phyloP scores from a whole-genome alignment of 768 basidiomycete species.

The Tephrocybe sp. region DNA sequence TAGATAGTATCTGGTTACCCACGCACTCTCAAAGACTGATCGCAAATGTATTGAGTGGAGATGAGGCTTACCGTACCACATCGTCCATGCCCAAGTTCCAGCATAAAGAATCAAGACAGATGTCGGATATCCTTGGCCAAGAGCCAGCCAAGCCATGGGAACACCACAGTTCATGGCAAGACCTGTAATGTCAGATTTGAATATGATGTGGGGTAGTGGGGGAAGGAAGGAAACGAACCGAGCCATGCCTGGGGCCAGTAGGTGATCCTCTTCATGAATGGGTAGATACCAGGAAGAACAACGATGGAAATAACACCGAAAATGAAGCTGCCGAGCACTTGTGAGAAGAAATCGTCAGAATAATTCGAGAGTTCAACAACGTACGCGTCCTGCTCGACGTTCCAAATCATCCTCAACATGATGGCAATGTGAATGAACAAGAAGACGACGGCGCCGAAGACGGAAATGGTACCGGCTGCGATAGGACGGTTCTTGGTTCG shows the following conservation, averaged over 20 bases:
- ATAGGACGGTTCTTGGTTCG: constrained; percentile 32
- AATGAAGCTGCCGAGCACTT: constrained; percentile 1
- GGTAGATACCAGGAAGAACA: constrained; percentile 28
- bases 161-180: constrained; percentile 33
- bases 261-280: constrained; percentile 38
- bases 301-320: constrained; percentile 19
- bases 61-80: constrained; percentile 18
- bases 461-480: constrained; percentile 28
- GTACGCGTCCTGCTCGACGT: constrained; percentile 16
- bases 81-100: constrained; percentile 21
- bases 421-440: constrained; percentile 18
- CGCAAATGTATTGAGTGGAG: neutral
- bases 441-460: constrained; percentile 27
- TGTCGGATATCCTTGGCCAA: constrained; percentile 10
- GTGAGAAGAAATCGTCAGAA: neutral
- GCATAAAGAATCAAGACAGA: constrained; percentile 15
- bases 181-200: constrained; percentile 6
- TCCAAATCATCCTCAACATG: constrained; percentile 18
- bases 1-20: constrained; percentile 48
- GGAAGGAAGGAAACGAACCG: constrained; percentile 17
- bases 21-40: neutral
- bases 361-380: neutral
- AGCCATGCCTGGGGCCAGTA: constrained; percentile 44
- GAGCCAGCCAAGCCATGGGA: constrained; percentile 29
- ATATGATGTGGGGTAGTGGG: neutral